Conservation (phyloP, 106 monocot species). For the Gastrodia elata region DNA sequence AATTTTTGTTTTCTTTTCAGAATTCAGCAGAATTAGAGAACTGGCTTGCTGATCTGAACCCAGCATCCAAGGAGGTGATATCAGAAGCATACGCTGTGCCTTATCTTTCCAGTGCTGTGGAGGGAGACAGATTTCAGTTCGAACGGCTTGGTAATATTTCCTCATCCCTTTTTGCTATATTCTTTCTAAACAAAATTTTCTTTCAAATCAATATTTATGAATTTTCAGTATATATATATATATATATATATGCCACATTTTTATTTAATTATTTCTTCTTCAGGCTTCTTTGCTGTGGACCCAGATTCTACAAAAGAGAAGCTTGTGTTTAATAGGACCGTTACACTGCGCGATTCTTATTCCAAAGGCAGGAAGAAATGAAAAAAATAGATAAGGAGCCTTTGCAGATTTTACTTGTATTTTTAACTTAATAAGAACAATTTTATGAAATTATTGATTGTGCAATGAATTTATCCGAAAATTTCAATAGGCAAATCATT, state of each 20-base stretch:
- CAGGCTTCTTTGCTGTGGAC: constrained; percentile 95
- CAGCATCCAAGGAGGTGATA: constrained; percentile 77
- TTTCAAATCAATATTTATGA: too few relatives aligned
- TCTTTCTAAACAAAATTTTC: too few relatives aligned
- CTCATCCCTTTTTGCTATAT: neutral
- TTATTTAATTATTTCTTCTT: neutral
- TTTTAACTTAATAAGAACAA: neutral
- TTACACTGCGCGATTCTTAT: constrained; percentile 79
- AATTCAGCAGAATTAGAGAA: constrained; percentile 74
- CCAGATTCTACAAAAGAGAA: constrained; percentile 53
- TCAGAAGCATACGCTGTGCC: constrained; percentile 67
- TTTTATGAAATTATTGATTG: neutral
- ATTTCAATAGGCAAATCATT: neutral
- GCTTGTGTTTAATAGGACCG: constrained; percentile 83
- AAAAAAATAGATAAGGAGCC: constrained; percentile 6
- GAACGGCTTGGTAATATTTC: constrained; percentile 83
- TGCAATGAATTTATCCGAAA: neutral
- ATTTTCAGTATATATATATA: too few relatives aligned
- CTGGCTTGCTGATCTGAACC: constrained; percentile 89
- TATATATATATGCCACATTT: neutral
- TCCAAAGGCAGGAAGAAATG: constrained; percentile 47
- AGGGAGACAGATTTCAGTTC: constrained; percentile 85
- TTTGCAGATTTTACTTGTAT: neutral
- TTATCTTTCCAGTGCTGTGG: constrained; percentile 38
- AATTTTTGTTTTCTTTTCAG: constrained; percentile 2